Evolutionary conservation across 164 flowering plant species (phyloP), one percentile per base, ranked within the genome.

Genomic region (Aristolochia californica): DNA sequence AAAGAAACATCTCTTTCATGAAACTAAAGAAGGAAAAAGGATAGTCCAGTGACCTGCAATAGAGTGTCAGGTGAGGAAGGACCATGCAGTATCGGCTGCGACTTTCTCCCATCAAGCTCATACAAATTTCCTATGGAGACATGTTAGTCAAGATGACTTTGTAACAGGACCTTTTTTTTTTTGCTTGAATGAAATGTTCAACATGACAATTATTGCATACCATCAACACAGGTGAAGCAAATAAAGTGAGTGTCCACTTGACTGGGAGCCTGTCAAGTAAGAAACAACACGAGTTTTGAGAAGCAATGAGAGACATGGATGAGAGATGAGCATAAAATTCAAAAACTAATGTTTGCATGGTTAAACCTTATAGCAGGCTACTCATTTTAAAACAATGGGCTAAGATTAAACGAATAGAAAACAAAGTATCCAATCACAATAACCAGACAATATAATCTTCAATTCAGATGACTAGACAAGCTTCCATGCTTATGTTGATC

Each of bases 71-170:
- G 83, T 26, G 99, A 79, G 43, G 96, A 79, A 44, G 83, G 45
- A 59, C 99, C 97, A 65, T 87, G 95, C 40, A 88, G 80, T 56
- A 89, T 68, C 51, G 99, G 87, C 45, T 73, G 81, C 3, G 83
- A 55, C 70, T 70, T 89, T 69, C 97, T 78, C 65, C 99, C 97
- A 74, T 89, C 99, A 60, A 93, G 96, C 72, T 93, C 97, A 71
- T 83, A 87, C 8, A 89, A 83, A 61, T 72, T 74, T n/a, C 91
- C 97, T 93, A 59, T 49, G 64, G 0, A 53, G 4, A 62, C 9
- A 20, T 7, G 57, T 10, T 43, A 60, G 47, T n/a, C 48, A 54
- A 3, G 43, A 63, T 14, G 45, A 24, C n/a, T 34, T 14, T 1
- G n/a, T 14, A 15, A 45, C 50, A 58, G 11, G 48, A 34, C 20